Percentiles rank a stretch among this genome's conserved stretches.
Evolutionary conservation across 768 basidiomycete species (phyloP).

Genomic region (Hebeloma cylindrosporum): DNA sequence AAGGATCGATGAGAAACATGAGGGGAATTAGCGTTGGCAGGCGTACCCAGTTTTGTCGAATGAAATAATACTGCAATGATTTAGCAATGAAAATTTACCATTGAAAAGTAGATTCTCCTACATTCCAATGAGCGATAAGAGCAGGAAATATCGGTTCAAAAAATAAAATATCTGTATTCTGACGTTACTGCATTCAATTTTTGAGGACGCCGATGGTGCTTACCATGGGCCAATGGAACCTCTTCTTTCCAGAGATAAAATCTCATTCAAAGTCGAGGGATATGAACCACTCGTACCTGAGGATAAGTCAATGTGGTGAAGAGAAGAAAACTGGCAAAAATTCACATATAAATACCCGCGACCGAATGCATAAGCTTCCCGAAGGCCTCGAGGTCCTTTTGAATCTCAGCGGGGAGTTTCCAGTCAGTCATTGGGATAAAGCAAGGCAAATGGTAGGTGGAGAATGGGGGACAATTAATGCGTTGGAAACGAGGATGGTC

Average conservation of each 20-base stretch:
- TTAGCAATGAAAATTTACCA: constrained; percentile 3
- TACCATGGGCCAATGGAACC: constrained; percentile 70
- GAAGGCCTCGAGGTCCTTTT: constrained; percentile 45
- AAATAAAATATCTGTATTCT: constrained; percentile 60
- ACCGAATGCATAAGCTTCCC: constrained; percentile 56
- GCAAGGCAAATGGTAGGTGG: constrained; percentile 2
- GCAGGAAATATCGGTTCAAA: constrained; percentile 59
- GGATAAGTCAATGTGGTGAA: background rate
- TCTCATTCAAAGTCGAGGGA: constrained; percentile 67
- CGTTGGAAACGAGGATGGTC: too few relatives aligned
- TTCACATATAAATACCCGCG: constrained; percentile 56
- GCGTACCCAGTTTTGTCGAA: constrained; percentile 48
- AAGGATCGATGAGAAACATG: background rate
- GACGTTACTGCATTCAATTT: background rate
- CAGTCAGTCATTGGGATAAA: constrained; percentile 48
- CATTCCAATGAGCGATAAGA: constrained; percentile 71
- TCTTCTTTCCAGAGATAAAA: constrained; percentile 53
- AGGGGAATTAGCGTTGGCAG: background rate
- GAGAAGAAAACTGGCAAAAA: constrained; percentile 6
- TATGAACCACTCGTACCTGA: constrained; percentile 63
- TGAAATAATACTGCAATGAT: constrained; percentile 44
- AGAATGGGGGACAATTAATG: background rate
- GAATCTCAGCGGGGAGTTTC: constrained; percentile 48
- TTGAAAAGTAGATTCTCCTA: constrained; percentile 33
- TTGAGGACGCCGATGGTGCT: constrained; percentile 11